Conservation (phyloP, 306 rosid species). For the Mimosa pudica region DNA sequence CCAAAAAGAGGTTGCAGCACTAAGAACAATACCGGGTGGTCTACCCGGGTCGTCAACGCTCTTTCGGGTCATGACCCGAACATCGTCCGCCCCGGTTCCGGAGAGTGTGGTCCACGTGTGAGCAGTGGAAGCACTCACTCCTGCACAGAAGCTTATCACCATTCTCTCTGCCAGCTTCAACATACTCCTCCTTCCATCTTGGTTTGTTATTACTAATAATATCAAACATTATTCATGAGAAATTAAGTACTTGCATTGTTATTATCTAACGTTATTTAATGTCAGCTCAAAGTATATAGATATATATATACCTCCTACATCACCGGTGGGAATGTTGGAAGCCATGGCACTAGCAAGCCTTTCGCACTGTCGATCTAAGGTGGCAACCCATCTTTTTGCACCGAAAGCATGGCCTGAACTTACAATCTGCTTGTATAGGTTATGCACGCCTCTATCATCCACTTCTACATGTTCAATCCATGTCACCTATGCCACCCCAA, state of each 20-base stretch:
- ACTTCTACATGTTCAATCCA: conserved; percentile 97
- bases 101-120: conserved; percentile 92
- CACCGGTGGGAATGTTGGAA: conserved; percentile 73
- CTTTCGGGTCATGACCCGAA: conserved; percentile 92
- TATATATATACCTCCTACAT: conserved; percentile 75
- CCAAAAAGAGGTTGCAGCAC: conserved; percentile 99
- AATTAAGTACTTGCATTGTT: background rate
- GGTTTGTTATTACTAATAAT: conserved; percentile 73
- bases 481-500: conserved; percentile 54
- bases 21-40: conserved; percentile 91
- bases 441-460: conserved; percentile 91
- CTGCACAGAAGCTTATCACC: conserved; percentile 94
- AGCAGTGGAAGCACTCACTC: conserved; percentile 96
- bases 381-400: conserved; percentile 94
- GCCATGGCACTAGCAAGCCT: conserved; percentile 96
- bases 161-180: conserved; percentile 93
- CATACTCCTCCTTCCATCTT: conserved; percentile 97
- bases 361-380: conserved; percentile 90
- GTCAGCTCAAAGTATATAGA: background rate
- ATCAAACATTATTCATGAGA: background rate
- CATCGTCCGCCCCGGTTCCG: conserved; percentile 95
- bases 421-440: conserved; percentile 84
- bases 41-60: conserved; percentile 95
- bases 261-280: background rate
- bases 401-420: conserved; percentile 89